A percentile compares a stretch with the other conserved stretches of the same genome.
Evolutionary conservation across 108 stramenopile species (phyloP).

Genomic region (Hondaea fermentalgiana): DNA sequence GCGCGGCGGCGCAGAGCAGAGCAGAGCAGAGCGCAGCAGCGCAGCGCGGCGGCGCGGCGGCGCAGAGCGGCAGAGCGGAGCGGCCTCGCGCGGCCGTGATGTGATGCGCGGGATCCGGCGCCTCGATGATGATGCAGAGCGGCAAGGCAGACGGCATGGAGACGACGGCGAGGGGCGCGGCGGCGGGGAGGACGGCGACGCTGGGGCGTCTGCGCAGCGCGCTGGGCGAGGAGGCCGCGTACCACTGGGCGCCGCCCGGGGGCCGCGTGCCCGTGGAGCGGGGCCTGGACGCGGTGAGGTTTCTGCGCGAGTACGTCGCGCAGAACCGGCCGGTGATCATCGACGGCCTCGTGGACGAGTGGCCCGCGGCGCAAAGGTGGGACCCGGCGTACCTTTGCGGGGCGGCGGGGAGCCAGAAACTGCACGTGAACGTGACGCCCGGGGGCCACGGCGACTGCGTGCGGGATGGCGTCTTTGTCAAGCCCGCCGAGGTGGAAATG

Average conservation of each 20-base stretch:
- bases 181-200: not conserved
- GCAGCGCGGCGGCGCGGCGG: no score
- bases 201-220: not conserved
- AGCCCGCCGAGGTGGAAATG: slow-evolving; percentile 66
- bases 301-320: not conserved
- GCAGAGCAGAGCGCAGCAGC: no score
- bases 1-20: no score
- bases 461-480: slow-evolving; percentile 61
- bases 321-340: not conserved
- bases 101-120: no score
- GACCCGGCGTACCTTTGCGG: slow-evolving; percentile 59
- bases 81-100: no score
- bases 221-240: not conserved
- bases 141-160: not conserved
- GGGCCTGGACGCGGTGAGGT: not conserved
- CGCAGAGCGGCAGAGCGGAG: no score
- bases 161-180: not conserved
- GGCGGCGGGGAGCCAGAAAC: slow-evolving; percentile 22
- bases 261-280: not conserved
- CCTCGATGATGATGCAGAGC: no score
- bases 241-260: not conserved
- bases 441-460: slow-evolving; percentile 80
- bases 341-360: not conserved
- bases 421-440: slow-evolving; percentile 76
- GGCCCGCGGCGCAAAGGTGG: slow-evolving; percentile 3